phyloP scores from a whole-genome alignment of 139 green algal species.

The Chlorella vulgaris region DNA sequence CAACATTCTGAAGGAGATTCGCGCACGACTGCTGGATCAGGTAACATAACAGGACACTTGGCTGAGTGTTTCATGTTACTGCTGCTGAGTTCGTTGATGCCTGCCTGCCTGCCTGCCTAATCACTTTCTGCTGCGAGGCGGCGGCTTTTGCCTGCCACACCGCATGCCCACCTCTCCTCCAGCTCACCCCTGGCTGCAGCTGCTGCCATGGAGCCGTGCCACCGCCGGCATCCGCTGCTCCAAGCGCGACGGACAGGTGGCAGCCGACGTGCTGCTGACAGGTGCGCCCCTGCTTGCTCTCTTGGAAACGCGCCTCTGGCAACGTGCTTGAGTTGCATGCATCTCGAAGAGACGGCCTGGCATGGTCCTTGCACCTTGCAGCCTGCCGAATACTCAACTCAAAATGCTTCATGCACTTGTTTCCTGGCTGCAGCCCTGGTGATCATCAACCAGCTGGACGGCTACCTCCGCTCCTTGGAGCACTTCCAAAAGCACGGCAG shows the following conservation, averaged over 20 bases:
- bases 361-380: no score
- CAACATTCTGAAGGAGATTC: slow-evolving; percentile 9
- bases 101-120: no score
- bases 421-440: neutral
- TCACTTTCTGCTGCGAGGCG: no score
- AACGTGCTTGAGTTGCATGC: no score
- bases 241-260: neutral
- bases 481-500: neutral
- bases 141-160: no score
- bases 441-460: neutral
- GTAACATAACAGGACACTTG: no score
- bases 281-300: no score
- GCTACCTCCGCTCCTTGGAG: slow-evolving; percentile 9
- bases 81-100: neutral
- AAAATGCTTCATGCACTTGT: no score
- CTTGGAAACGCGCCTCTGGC: no score
- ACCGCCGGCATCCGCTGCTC: slow-evolving; percentile 16
- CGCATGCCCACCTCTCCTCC: no score
- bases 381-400: no score
- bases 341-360: no score
- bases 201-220: slow-evolving; percentile 16
- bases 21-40: slow-evolving; percentile 4
- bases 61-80: neutral
- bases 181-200: neutral
- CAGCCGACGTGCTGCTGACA: neutral